Percentiles rank a stretch among this genome's conserved stretches.
phyloP scores from a whole-genome alignment of 1,139 yeast genomes.

The Debaryomycetaceae sp. region DNA sequence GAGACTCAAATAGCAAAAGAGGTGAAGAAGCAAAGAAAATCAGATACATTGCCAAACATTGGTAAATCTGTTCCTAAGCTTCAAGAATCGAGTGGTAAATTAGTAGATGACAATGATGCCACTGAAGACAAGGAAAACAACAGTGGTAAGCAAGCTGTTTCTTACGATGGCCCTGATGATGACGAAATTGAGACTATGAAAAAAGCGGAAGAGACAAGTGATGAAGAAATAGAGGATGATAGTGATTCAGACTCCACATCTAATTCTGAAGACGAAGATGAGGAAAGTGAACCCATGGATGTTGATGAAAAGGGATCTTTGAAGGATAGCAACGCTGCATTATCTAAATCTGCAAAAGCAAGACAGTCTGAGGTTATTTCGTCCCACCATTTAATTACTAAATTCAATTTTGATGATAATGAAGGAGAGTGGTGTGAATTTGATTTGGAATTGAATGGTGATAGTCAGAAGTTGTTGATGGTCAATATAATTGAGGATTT shows the following conservation, averaged over 20 bases:
- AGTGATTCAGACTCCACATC: conserved; percentile 29
- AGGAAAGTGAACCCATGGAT: conserved; percentile 18
- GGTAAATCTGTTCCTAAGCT: conserved; percentile 71
- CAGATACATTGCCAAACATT: conserved; percentile 56
- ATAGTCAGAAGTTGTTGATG: conserved; percentile 92
- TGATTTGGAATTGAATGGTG: conserved; percentile 77
- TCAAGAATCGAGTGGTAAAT: conserved; percentile 35
- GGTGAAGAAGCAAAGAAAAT: conserved; percentile 73
- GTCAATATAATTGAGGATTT: conserved; percentile 93
- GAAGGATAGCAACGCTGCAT: neutral
- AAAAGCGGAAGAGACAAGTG: conserved; percentile 72
- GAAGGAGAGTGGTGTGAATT: conserved; percentile 93
- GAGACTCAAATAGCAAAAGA: conserved; percentile 77
- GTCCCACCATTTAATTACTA: conserved; percentile 66
- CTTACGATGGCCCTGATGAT: conserved; percentile 93
- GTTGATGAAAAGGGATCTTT: conserved; percentile 16
- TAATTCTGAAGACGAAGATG: conserved; percentile 7
- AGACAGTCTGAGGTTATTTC: conserved; percentile 83
- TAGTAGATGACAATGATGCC: conserved; percentile 56
- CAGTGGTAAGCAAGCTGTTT: conserved; percentile 78
- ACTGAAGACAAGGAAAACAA: conserved; percentile 62
- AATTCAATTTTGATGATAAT: conserved; percentile 86
- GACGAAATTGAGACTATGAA: conserved; percentile 88
- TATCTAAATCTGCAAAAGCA: conserved; percentile 62
- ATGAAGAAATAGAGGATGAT: conserved; percentile 51